phyloP scores from a whole-genome alignment of 1,284 basidiomycete species.

The Leccinum brunneo-olivaceum region DNA sequence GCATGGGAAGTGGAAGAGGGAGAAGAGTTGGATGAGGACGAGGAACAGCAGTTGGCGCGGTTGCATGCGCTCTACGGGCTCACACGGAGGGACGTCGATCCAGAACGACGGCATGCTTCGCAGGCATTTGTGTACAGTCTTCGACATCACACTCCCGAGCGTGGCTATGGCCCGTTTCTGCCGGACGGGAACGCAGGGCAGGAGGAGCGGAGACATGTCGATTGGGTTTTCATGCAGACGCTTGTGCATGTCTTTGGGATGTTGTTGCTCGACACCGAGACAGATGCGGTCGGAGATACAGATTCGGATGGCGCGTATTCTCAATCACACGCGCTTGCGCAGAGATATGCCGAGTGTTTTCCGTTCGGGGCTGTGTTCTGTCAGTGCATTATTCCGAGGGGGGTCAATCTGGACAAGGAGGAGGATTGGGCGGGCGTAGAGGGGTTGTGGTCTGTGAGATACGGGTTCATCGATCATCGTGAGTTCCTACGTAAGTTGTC shows the following conservation, averaged over 20 bases:
- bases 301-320: no score
- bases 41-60: constrained; percentile 39
- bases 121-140: constrained; percentile 56
- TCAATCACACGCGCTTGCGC: no score
- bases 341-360: constrained; percentile 24
- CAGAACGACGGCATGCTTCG: constrained; percentile 32
- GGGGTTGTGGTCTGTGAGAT: constrained; percentile 55
- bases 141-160: constrained; percentile 44
- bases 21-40: constrained; percentile 29
- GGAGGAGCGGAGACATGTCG: constrained; percentile 40
- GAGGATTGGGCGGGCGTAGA: constrained; percentile 60
- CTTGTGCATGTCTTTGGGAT: constrained; percentile 53
- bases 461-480: constrained; percentile 63
- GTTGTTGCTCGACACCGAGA: constrained; percentile 39
- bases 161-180: constrained; percentile 53
- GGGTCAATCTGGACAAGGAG: constrained; percentile 31
- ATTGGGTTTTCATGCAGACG: constrained; percentile 55
- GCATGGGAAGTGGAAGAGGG: no score
- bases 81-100: constrained; percentile 36
- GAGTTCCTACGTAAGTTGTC: constrained; percentile 46
- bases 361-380: constrained; percentile 50
- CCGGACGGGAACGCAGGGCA: no score
- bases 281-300: no score
- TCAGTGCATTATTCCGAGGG: constrained; percentile 41
- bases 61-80: constrained; percentile 53